These are phyloP conservation scores for Hibiscus tridactylites DNA, from an alignment of 345 rosid genomes.

Conservation along the genomic window DNA sequence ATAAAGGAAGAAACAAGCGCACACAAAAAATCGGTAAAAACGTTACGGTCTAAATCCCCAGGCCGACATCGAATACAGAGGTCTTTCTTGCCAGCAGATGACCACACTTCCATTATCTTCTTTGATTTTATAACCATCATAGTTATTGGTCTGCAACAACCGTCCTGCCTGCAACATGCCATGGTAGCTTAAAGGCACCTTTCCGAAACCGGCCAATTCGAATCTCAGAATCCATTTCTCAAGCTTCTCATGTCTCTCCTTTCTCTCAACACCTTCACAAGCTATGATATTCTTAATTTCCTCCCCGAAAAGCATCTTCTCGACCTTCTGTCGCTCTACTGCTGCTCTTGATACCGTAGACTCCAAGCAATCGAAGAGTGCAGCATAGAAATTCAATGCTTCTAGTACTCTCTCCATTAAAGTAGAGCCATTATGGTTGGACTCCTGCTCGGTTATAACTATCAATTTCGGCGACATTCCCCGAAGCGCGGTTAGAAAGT, in stretches of 20 bases:
- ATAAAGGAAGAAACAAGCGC: background rate
- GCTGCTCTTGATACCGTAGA: conserved; percentile 45
- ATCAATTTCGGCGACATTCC: conserved; percentile 55
- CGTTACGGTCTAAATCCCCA: conserved; percentile 48
- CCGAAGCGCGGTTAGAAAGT: conserved; percentile 44
- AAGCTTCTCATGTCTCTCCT: conserved; percentile 63
- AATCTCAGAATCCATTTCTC: conserved; percentile 64
- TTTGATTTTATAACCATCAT: conserved; percentile 53
- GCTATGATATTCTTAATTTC: conserved; percentile 68
- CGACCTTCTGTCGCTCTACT: conserved; percentile 52
- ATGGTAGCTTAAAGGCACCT: conserved; percentile 52
- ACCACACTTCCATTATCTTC: conserved; percentile 51
- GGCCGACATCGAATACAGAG: conserved; percentile 55
- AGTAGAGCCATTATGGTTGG: conserved; percentile 42
- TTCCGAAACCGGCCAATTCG: conserved; percentile 52
- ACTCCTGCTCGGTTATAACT: conserved; percentile 65
- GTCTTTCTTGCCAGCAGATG: conserved; percentile 58
- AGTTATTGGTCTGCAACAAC: conserved; percentile 47
- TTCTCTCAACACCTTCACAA: conserved; percentile 56
- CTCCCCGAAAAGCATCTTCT: conserved; percentile 66
- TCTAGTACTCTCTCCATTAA: conserved; percentile 53
- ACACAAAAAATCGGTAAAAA: background rate
- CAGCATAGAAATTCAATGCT: conserved; percentile 56
- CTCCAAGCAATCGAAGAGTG: conserved; percentile 63
- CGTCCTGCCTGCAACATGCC: conserved; percentile 53